Conservation (phyloP, 768 basidiomycete genomes). For the Suillus plorans region DNA sequence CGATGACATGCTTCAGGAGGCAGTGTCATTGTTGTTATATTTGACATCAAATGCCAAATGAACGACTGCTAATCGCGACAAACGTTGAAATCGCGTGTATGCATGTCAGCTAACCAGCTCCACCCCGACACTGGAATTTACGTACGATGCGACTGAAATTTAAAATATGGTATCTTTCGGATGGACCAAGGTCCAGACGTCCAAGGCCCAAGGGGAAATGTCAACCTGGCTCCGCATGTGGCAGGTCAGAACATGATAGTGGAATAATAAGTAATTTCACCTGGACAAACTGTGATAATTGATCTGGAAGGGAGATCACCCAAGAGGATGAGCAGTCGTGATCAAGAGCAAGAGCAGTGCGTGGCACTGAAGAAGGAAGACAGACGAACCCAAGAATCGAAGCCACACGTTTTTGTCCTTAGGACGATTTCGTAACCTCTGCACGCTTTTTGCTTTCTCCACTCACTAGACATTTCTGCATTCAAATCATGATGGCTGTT, state of each 20-base stretch:
- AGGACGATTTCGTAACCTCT: constrained; percentile 11
- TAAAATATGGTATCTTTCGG: background rate
- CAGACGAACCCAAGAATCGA: background rate
- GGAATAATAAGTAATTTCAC: background rate
- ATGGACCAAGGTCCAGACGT: background rate
- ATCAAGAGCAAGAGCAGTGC: background rate
- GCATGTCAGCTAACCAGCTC: constrained; percentile 2
- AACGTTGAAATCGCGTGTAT: constrained; percentile 7
- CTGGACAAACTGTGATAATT: background rate
- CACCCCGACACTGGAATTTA: constrained; percentile 1
- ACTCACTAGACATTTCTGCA: background rate
- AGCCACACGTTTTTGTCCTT: constrained; percentile 9
- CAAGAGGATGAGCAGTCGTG: background rate
- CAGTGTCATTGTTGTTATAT: constrained; percentile 21
- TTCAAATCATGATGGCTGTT: constrained; percentile 48
- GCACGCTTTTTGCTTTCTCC: constrained; percentile 8
- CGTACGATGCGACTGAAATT: constrained; percentile 3
- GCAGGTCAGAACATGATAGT: background rate
- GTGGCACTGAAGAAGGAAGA: background rate
- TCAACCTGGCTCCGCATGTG: background rate
- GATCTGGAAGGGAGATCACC: background rate
- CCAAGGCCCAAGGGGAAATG: background rate
- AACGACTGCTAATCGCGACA: constrained; percentile 3
- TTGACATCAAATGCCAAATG: constrained; percentile 16
- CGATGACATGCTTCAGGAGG: constrained; percentile 44